phyloP scores from a whole-genome alignment of 495 filamentous ascomycete genomes.

The Penicillium maclennaniae region DNA sequence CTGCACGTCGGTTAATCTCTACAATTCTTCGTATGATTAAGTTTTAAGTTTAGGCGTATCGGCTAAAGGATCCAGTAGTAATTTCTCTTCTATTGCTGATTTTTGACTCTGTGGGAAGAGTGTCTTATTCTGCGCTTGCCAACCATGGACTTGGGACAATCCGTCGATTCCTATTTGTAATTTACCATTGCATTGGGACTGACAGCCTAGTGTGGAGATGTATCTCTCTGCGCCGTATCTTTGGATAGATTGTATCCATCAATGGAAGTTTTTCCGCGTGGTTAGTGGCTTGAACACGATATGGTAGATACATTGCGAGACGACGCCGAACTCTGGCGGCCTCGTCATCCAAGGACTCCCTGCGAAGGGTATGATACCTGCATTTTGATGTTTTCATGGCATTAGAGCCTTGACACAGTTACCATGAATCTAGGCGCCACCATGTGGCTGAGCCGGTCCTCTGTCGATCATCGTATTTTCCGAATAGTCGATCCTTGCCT shows the following conservation, averaged over 20 bases:
- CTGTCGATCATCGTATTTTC: constrained; percentile 8
- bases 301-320: neutral
- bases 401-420: neutral
- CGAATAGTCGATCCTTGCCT: constrained; percentile 9
- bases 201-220: neutral
- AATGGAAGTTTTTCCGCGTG: no score
- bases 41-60: neutral
- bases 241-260: no score
- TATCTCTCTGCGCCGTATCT: neutral
- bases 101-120: neutral
- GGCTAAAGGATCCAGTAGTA: neutral
- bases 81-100: neutral
- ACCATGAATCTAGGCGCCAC: constrained; percentile 6
- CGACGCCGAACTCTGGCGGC: neutral
- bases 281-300: neutral
- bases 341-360: neutral
- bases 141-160: neutral
- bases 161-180: neutral
- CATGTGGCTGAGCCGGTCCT: constrained; percentile 12
- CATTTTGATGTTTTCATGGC: no score
- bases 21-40: neutral
- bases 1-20: neutral
- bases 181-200: neutral
- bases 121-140: neutral
- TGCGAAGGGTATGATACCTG: neutral